Percentiles rank a stretch among this genome's conserved stretches.
phyloP scores from a whole-genome alignment of 169 alveolate genomes.

The Plasmodium fragile region DNA sequence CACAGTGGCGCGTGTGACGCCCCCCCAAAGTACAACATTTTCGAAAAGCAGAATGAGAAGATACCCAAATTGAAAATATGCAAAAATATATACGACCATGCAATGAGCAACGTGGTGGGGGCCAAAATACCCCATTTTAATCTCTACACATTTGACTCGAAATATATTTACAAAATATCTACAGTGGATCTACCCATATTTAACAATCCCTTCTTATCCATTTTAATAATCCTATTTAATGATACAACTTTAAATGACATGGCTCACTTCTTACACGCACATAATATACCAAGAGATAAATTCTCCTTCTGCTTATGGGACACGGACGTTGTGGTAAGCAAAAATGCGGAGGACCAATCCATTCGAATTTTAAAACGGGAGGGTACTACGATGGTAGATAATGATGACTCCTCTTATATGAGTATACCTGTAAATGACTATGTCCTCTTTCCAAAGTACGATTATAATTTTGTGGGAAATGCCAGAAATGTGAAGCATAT shows the following conservation, averaged over 20 bases:
- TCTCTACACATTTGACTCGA: conserved; percentile 43
- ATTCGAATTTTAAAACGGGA: conserved; percentile 1
- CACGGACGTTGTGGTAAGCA: conserved; percentile 31
- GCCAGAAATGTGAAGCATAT: conserved; percentile 11
- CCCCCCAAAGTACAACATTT: not conserved
- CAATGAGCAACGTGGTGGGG: conserved; percentile 49
- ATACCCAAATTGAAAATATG: conserved; percentile 62
- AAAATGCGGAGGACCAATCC: not conserved
- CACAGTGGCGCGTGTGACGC: not conserved
- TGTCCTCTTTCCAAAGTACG: not conserved
- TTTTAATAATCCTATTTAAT: conserved; percentile 49
- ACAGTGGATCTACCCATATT: conserved; percentile 70
- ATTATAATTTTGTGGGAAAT: not conserved
- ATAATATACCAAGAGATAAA: conserved; percentile 45
- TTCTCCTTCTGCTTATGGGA: conserved; percentile 74
- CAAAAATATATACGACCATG: conserved; percentile 48
- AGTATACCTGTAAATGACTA: not conserved
- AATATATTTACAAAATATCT: conserved; percentile 54
- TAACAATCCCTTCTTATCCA: conserved; percentile 37
- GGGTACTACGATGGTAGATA: not conserved
- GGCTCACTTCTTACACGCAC: not conserved
- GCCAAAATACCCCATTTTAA: conserved; percentile 72
- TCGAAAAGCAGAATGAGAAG: conserved; percentile 35
- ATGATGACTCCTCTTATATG: not conserved
- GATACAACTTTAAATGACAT: conserved; percentile 14